Percentiles rank a stretch among this genome's conserved stretches.
Evolutionary conservation across 805 yeast species (phyloP).

Genomic region (Nakazawaea ambrosiae): DNA sequence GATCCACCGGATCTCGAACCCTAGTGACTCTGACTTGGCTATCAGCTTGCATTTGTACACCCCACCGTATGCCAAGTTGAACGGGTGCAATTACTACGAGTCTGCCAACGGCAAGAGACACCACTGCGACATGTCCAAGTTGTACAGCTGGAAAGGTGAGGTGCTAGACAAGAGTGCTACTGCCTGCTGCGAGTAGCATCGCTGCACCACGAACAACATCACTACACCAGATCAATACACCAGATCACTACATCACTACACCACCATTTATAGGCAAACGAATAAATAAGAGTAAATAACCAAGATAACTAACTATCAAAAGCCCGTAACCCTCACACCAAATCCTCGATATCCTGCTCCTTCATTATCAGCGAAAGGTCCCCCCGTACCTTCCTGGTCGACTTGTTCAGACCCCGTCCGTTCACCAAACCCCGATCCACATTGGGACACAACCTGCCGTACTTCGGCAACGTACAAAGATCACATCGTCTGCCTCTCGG

Average conservation of each 20-base stretch:
- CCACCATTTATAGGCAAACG: slow-evolving; percentile 2
- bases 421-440: slow-evolving; percentile 38
- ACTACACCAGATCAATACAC: too few species aligned
- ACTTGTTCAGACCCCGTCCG: slow-evolving; percentile 12
- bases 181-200: too few species aligned
- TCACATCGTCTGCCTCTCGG: slow-evolving; percentile 70
- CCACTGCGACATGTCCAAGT: slow-evolving; percentile 51
- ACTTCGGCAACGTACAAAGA: slow-evolving; percentile 47
- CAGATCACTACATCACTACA: too few species aligned
- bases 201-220: too few species aligned
- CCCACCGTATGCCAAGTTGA: slow-evolving; percentile 66
- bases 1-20: slow-evolving; percentile 55
- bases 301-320: background rate
- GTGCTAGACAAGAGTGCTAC: too few species aligned
- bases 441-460: slow-evolving; percentile 48
- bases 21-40: slow-evolving; percentile 32
- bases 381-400: slow-evolving; percentile 28
- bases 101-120: slow-evolving; percentile 39
- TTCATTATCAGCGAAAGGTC: slow-evolving; percentile 29
- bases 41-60: slow-evolving; percentile 68
- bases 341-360: slow-evolving; percentile 20
- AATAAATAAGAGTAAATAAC: too few species aligned
- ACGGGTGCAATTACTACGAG: slow-evolving; percentile 47
- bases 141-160: slow-evolving; percentile 56
- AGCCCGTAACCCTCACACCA: too few species aligned